phyloP scores from a whole-genome alignment of 116 monocot species.

The Papilionanthe hybrid region DNA sequence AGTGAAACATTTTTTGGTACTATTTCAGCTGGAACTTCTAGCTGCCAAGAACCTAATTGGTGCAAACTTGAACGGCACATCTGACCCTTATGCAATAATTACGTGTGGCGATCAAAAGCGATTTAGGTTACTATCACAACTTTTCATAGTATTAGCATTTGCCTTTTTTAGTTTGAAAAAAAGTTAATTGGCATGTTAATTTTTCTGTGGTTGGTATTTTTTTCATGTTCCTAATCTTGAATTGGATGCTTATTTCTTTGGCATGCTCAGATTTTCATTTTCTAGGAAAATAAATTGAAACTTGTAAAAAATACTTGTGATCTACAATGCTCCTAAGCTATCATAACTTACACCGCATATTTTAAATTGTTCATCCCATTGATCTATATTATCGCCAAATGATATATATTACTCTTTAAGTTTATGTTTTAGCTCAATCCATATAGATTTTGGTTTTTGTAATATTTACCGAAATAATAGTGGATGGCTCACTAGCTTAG shows the following conservation, averaged over 20 bases:
- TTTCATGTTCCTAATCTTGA: background rate
- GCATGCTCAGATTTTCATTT: background rate
- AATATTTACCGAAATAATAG: too few relatives aligned
- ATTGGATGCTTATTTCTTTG: background rate
- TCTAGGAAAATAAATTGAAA: background rate
- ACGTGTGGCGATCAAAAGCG: slow-evolving; percentile 82
- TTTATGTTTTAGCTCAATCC: background rate
- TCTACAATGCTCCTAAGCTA: background rate
- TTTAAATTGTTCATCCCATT: background rate
- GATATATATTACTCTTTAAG: background rate
- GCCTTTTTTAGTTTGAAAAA: background rate
- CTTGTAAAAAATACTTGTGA: background rate
- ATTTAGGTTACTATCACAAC: slow-evolving; percentile 54
- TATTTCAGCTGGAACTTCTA: slow-evolving; percentile 75
- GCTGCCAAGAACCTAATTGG: slow-evolving; percentile 91
- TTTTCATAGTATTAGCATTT: background rate
- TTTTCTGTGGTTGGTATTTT: background rate
- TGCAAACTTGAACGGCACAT: slow-evolving; percentile 93
- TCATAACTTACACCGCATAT: background rate
- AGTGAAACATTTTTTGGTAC: slow-evolving; percentile 3
- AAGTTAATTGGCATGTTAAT: background rate
- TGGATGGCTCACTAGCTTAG: too few relatives aligned
- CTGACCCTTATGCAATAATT: slow-evolving; percentile 92
- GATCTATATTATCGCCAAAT: background rate
- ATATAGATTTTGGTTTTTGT: background rate